Conservation (phyloP, 805 yeast species). For the Jamesozyma hellenica region DNA sequence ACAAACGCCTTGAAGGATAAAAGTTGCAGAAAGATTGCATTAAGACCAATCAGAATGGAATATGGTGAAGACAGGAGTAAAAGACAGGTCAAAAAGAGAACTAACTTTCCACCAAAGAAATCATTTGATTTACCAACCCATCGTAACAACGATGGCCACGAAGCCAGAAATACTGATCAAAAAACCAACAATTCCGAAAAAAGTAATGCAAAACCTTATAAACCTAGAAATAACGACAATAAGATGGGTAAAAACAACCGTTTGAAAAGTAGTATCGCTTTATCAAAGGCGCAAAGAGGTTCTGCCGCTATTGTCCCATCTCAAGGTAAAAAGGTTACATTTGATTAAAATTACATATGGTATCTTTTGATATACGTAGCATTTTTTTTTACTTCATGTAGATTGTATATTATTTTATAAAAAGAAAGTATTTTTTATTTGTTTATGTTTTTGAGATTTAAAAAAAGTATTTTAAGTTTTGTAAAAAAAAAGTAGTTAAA, state of each 20-base stretch:
- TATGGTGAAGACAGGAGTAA: constrained; percentile 92
- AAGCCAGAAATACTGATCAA: background rate
- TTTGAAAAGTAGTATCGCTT: constrained; percentile 69
- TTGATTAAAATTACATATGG: constrained; percentile 34
- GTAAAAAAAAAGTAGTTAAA: too few relatives aligned
- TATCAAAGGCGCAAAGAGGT: constrained; percentile 81
- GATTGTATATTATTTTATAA: background rate
- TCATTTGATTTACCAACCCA: constrained; percentile 15
- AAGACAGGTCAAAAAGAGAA: constrained; percentile 41
- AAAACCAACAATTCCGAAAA: background rate
- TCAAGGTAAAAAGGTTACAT: constrained; percentile 75
- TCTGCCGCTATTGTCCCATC: constrained; percentile 83
- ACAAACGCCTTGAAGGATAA: constrained; percentile 72
- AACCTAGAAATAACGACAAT: constrained; percentile 14
- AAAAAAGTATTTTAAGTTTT: too few relatives aligned
- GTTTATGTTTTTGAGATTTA: too few relatives aligned
- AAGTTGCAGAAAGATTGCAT: constrained; percentile 52
- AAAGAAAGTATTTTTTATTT: too few relatives aligned
- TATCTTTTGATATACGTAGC: background rate
- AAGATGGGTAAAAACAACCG: constrained; percentile 37
- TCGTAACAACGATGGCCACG: constrained; percentile 3
- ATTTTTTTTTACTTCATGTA: background rate
- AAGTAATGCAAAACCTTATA: constrained; percentile 18
- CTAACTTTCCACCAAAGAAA: constrained; percentile 17
- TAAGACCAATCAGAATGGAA: constrained; percentile 75